These are phyloP conservation scores for Dictyostelium firmibasis DNA, from an alignment of 78 protist species.

Conservation along the genomic window DNA sequence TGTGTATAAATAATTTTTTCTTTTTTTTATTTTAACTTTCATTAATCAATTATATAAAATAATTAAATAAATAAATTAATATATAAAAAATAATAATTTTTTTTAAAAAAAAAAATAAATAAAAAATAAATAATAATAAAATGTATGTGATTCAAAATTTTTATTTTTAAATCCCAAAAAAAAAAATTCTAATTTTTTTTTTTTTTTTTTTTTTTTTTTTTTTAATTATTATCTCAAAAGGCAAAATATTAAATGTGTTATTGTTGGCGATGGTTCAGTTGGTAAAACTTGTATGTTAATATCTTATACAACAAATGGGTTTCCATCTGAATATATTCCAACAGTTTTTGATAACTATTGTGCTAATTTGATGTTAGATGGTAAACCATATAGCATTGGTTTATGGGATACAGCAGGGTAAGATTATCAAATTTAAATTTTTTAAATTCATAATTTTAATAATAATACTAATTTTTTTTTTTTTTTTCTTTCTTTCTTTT, in stretches of 20 bases:
- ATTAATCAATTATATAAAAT: too few species aligned
- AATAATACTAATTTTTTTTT: neutral
- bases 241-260: constrained; percentile 93
- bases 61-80: too few species aligned
- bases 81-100: too few species aligned
- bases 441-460: constrained; percentile 11
- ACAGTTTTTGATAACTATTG: constrained; percentile 82
- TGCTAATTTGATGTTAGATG: constrained; percentile 82
- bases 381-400: constrained; percentile 58
- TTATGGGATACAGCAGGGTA: constrained; percentile 96
- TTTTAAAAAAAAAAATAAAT: neutral
- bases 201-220: too few species aligned
- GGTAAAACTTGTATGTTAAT: constrained; percentile 94
- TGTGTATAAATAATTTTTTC: too few species aligned
- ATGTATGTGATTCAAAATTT: too few species aligned
- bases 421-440: constrained; percentile 97
- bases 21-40: too few species aligned
- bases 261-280: constrained; percentile 96
- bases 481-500: too few species aligned
- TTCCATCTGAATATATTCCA: constrained; percentile 90
- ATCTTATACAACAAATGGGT: constrained; percentile 93
- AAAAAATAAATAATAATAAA: too few species aligned
- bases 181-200: too few species aligned
- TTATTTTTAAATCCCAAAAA: too few species aligned
- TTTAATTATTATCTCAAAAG: neutral